Evolutionary conservation across 306 rosid genomes (phyloP), one percentile per base, ranked within the genome.

Genomic region (Sechiopsis laciniata): DNA sequence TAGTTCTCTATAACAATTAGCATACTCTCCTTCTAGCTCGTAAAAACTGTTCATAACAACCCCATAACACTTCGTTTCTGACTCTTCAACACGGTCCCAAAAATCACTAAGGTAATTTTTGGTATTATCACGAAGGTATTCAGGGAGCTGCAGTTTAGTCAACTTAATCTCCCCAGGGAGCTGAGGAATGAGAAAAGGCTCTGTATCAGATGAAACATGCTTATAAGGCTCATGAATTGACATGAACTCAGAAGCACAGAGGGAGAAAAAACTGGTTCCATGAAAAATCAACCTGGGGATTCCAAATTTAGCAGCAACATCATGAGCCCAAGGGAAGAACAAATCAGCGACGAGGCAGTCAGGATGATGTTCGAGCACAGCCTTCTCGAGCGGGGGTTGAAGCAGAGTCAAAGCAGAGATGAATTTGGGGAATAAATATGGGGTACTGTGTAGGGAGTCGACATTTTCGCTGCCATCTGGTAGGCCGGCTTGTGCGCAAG

Each of bases 271-370:
- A 3, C 92, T 63, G 2, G 76, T 51, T 0, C 89, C 95, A 17
- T 81, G 83, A 16, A 90, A 90, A 55, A 80, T 80, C 29, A 88
- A n/a, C 83, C 87, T 77, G 0, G 92, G 95, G 61, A 90, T 84
- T 0, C 77, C 77, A 17, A 77, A 76, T 24, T 83, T 85, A 0
- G 81, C 76, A 0, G 92, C 88, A 1, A 82, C 81, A 32, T 87
- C 85, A 0, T 66, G 54, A 0, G 80, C 62, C 87, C 87, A 85
- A 0, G 90, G 86, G 66, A 74, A 86, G 61, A 83, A 77, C 59
- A 54, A 29, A 77, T 82, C 95, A 1, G 89, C 83, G 3, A 86
- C 62, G 2, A 90, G 16, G 53, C 88, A 84, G 45, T 75, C 20
- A 0, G 96, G 95, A 0, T 40, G 67, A 3, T 80, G 21, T 17